Conservation (phyloP, 1,284 basidiomycete genomes). For the Vanrija sp. region DNA sequence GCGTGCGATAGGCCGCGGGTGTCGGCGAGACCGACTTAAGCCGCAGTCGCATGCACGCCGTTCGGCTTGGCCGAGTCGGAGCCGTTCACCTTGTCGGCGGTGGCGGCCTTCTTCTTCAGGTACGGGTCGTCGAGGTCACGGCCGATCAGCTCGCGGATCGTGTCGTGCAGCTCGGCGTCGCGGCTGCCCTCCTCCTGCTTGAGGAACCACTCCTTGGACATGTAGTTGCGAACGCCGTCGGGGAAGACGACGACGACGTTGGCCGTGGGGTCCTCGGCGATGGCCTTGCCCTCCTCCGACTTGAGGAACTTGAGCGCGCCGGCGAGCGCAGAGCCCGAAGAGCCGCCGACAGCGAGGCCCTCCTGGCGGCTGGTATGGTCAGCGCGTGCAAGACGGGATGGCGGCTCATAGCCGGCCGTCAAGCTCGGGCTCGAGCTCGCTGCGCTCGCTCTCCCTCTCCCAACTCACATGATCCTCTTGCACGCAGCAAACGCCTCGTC, state of each 20-base stretch:
- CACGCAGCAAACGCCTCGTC: constrained; percentile 74
- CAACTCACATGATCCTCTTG: constrained; percentile 62
- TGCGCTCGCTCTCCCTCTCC: no score
- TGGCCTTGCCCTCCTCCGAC: constrained; percentile 58
- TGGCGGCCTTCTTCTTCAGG: neutral
- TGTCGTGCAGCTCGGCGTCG: constrained; percentile 5
- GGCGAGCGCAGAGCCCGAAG: constrained; percentile 76
- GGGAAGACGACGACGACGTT: constrained; percentile 88
- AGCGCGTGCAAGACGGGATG: neutral
- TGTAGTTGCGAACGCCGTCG: constrained; percentile 93
- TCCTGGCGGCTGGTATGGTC: constrained; percentile 56
- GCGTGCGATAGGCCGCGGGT: no score
- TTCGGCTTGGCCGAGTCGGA: no score
- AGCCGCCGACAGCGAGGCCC: constrained; percentile 86
- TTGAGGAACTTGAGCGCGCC: constrained; percentile 75
- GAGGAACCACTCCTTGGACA: constrained; percentile 65
- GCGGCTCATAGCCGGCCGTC: neutral
- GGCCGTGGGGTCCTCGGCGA: constrained; percentile 65
- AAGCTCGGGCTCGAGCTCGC: neutral
- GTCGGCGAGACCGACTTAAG: no score
- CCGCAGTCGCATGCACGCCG: no score
- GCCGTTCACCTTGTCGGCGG: no score
- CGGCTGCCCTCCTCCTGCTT: constrained; percentile 9
- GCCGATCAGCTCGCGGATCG: constrained; percentile 15
- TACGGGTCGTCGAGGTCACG: constrained; percentile 20